Evolutionary conservation across 2,329 filamentous ascomycete species (phyloP), one percentile per base, ranked within the genome.

Genomic region (Sporothrix pallida): DNA sequence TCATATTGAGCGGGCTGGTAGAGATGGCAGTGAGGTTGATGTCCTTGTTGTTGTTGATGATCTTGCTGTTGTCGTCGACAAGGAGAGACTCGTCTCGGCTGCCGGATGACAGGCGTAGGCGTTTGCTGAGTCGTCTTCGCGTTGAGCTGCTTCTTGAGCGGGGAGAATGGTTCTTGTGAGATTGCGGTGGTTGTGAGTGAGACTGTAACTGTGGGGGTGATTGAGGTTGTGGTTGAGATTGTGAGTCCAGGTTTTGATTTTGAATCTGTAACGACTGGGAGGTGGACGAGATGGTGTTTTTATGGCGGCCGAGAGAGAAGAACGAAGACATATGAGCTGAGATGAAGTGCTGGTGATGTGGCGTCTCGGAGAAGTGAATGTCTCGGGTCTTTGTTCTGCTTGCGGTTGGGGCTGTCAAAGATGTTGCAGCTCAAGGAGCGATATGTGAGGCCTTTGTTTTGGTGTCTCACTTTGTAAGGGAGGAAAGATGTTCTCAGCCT

Each of bases 1-100:
- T 63, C 70, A 72, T 72, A 10, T 26, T 65, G 58, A 65, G 46
- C 12, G 70, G 70, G 4, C 70, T 72, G 23, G 70, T 72, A 48
- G 48, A 67, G n/a, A 72, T 72, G 46, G 23, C 42, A 20, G 8
- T n/a, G 42, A 62, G 54, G 12, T 70, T 31, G 20, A 69, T 26
- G 58, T 7, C 42, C n/a, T 44, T 63, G 58, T 42, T 63, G 70
- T 37, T 42, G 73, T 44, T 44, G 44, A 44, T 52, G 67, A 17
- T 13, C 7, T 52, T 46, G 37, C 7, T 37, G 52, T n/a, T 13
- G 37, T 31, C 20, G 52, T 23, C 20, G 52, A 26, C 10, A n/a
- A 56, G 10, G 52, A 10, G 6, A 15, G 48, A 6, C 67, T 37
- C 26, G 9, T 6, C 15, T 54, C 23, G 46, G 48, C 42, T 56